These are phyloP conservation scores for Sphagnum tenellum DNA, from an alignment of 225 moss, liverwort and hornwort species.

Conservation along the genomic window DNA sequence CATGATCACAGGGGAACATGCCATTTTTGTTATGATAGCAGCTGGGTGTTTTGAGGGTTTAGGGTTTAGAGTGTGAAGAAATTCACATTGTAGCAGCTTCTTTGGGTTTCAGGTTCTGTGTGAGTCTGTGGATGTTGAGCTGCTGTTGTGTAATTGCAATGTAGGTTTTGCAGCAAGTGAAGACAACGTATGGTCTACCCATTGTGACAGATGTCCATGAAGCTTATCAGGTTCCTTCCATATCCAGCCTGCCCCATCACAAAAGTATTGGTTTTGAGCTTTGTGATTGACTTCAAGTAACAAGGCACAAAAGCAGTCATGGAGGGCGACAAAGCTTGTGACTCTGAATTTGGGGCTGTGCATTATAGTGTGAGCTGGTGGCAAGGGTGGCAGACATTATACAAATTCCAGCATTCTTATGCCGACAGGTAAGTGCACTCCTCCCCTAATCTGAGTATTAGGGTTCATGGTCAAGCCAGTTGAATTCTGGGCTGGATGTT, in stretches of 20 bases:
- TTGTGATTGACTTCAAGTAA: too few relatives aligned
- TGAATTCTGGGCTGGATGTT: too few relatives aligned
- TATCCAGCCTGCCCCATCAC: background rate
- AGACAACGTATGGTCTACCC: slow-evolving; percentile 49
- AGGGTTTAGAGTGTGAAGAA: too few relatives aligned
- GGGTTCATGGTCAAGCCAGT: too few relatives aligned
- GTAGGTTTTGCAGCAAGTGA: slow-evolving; percentile 61
- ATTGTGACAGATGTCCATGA: slow-evolving; percentile 95
- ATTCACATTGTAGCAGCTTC: too few relatives aligned
- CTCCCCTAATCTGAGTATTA: too few relatives aligned
- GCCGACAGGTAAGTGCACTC: slow-evolving; percentile 42
- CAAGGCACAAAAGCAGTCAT: too few relatives aligned
- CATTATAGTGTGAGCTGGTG: slow-evolving; percentile 62
- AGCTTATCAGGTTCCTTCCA: slow-evolving; percentile 27
- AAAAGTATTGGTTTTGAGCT: background rate
- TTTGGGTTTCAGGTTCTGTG: too few relatives aligned
- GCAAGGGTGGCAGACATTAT: slow-evolving; percentile 77
- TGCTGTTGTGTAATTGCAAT: background rate
- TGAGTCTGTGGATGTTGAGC: too few relatives aligned
- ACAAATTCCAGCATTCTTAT: slow-evolving; percentile 94
- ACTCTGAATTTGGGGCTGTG: background rate
- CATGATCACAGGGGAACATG: background rate
- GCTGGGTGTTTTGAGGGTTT: too few relatives aligned
- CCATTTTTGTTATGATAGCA: background rate
- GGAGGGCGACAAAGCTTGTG: too few relatives aligned